Evolutionary conservation across 139 green algal species (phyloP), one percentile per base, ranked within the genome.

Genomic region (Eudorina sp.): DNA sequence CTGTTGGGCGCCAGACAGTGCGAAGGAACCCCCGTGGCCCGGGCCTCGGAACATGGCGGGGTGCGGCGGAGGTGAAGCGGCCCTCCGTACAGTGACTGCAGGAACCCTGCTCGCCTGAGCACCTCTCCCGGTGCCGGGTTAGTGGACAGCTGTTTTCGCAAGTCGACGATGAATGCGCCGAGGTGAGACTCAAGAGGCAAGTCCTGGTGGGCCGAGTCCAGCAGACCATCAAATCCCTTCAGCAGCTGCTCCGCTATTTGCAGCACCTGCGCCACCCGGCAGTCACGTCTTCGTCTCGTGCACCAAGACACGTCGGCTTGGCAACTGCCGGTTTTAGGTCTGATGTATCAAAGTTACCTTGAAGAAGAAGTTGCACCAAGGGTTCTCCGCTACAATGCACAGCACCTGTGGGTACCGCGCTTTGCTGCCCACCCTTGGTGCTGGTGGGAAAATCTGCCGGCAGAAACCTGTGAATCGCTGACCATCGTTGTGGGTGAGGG

Each of bases 401-500:
- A 96, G 85, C 19, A 97, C 94, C 83, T 95, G 92, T 31, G 94
- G 94, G 72, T 92, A 94, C n/a, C 94, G 91, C 85, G 91, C 75
- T 55, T 84, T 92, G 81, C 74, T 89, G 70, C 76, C 87, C 6
- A 91, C 43, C 21, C 58, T 36, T 0, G 91, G 73, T 19, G 89
- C 43, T 25, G 92, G 92, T 45, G 94, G 94, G 64, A 95, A 88
- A 80, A 95, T 93, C 11, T 88, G 85, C 3, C 94, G 91, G 89
- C 94, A 96, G 53, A 97, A 95, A 66, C 94, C 94, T 64, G 94
- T 92, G 43, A 94, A 90, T 0, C 93, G 74, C 1, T 41, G 69
- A 40, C 93, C 94, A 88, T 96, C 91, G 11, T 91, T 89, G n/a
- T 91, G 88, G 5, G 94, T 96, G 21, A 96, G 74, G 0, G 91